Percentiles rank a stretch among this genome's conserved stretches.
Evolutionary conservation across 139 green algal species (phyloP).

Genomic region (Chlorella sp.): DNA sequence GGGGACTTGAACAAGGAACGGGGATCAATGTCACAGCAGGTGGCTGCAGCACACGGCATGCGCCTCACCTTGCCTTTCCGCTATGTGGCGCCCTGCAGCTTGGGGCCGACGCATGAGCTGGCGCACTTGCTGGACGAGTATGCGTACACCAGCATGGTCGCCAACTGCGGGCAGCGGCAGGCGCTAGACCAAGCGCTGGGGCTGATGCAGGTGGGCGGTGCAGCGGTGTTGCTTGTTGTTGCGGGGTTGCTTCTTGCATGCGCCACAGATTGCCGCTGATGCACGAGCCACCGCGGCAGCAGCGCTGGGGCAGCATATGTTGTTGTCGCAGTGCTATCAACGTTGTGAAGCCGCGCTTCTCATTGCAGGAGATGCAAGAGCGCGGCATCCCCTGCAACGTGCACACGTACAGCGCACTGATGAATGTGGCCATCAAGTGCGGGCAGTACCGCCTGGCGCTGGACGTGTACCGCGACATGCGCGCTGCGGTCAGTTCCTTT

Average conservation of each 20-base stretch:
- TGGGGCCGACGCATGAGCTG: constrained; percentile 36
- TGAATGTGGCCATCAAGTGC: constrained; percentile 75
- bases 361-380: constrained; percentile 63
- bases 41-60: too few species aligned
- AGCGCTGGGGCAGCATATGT: not conserved
- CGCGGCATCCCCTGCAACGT: constrained; percentile 70
- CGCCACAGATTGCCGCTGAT: too few species aligned
- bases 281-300: too few species aligned
- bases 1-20: too few species aligned
- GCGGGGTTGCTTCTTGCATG: too few species aligned
- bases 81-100: too few species aligned
- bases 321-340: too few species aligned
- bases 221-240: not conserved
- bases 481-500: not conserved
- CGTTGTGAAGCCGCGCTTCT: not conserved
- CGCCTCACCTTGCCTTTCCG: too few species aligned
- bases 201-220: constrained; percentile 48
- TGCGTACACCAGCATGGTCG: constrained; percentile 83
- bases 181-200: constrained; percentile 57
- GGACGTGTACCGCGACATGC: constrained; percentile 63
- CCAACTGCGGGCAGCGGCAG: constrained; percentile 61
- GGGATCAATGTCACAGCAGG: too few species aligned
- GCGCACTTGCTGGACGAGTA: constrained; percentile 78
- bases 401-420: constrained; percentile 78
- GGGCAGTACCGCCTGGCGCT: constrained; percentile 67